A percentile compares a stretch with the other conserved stretches of the same genome.
Evolutionary conservation across 169 alveolate genomes (phyloP).

Genomic region (Cryptosporidium meleagridis): DNA sequence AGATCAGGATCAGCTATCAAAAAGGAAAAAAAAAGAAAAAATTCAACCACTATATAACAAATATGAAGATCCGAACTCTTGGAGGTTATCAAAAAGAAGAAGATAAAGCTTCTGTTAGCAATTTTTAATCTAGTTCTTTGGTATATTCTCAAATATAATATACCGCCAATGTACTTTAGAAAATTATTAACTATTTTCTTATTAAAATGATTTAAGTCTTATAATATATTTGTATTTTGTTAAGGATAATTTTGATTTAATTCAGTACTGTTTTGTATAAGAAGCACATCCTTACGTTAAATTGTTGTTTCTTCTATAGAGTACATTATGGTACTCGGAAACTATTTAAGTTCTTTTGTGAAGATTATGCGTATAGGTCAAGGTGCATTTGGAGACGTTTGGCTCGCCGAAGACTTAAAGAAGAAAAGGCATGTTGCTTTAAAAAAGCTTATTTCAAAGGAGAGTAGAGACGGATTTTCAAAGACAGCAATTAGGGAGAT

Average conservation of each 20-base stretch:
- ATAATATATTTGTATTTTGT: neutral
- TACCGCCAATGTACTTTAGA: constrained; percentile 16
- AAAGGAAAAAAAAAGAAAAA: constrained; percentile 92
- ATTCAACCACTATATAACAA: constrained; percentile 95
- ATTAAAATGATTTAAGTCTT: neutral
- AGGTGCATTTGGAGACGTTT: constrained; percentile 92
- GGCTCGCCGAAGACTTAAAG: constrained; percentile 89
- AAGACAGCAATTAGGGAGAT: constrained; percentile 90
- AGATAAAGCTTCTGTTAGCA: constrained; percentile 81
- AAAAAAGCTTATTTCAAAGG: constrained; percentile 86
- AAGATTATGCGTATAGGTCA: constrained; percentile 90
- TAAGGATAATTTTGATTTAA: neutral
- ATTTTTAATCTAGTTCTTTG: neutral
- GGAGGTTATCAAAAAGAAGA: constrained; percentile 96
- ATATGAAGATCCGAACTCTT: constrained; percentile 97
- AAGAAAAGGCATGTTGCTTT: constrained; percentile 85
- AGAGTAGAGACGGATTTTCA: constrained; percentile 89
- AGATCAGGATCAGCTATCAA: constrained; percentile 89
- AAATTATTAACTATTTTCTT: neutral
- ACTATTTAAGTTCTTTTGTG: constrained; percentile 78
- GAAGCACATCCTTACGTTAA: neutral
- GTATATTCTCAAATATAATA: neutral
- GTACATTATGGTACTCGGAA: neutral
- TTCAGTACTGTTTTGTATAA: neutral
- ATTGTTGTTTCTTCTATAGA: neutral